Evolutionary conservation across 106 monocot genomes (phyloP).

Genomic region (Dactylorhiza incarnata): DNA sequence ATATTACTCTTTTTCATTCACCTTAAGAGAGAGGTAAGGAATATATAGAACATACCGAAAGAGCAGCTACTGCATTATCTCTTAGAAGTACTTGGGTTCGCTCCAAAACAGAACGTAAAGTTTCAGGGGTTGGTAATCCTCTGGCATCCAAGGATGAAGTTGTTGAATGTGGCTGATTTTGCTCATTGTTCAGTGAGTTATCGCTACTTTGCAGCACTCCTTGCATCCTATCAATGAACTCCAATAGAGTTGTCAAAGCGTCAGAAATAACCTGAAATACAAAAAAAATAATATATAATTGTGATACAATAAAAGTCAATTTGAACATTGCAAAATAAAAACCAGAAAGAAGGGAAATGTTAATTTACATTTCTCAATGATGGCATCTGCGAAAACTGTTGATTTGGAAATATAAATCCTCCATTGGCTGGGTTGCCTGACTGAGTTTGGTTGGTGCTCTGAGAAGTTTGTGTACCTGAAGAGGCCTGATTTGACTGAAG

Average conservation of each 20-base stretch:
- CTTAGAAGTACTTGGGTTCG: constrained; percentile 54
- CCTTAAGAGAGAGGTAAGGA: not conserved
- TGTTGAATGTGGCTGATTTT: constrained; percentile 13
- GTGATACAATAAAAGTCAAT: not conserved
- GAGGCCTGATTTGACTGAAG: constrained; percentile 28
- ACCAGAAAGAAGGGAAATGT: constrained; percentile 26
- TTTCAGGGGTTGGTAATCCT: constrained; percentile 52
- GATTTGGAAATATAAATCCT: constrained; percentile 19
- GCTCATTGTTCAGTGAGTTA: constrained; percentile 23
- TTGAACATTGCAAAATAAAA: not conserved
- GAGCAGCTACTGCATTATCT: constrained; percentile 42
- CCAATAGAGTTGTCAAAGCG: constrained; percentile 66
- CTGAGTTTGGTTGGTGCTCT: constrained; percentile 26
- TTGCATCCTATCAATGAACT: constrained; percentile 69
- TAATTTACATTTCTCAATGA: constrained; percentile 8
- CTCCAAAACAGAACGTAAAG: constrained; percentile 37
- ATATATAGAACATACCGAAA: constrained; percentile 34
- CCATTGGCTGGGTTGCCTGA: constrained; percentile 21
- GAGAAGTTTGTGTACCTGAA: constrained; percentile 27
- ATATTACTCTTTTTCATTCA: not conserved
- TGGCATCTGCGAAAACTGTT: constrained; percentile 28
- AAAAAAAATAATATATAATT: not conserved
- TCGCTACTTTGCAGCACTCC: constrained; percentile 34
- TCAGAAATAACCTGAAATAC: constrained; percentile 55
- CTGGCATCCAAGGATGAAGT: constrained; percentile 15